Conservation (phyloP, 2,329 filamentous ascomycete genomes). For the Camptophora hylomeconis region DNA sequence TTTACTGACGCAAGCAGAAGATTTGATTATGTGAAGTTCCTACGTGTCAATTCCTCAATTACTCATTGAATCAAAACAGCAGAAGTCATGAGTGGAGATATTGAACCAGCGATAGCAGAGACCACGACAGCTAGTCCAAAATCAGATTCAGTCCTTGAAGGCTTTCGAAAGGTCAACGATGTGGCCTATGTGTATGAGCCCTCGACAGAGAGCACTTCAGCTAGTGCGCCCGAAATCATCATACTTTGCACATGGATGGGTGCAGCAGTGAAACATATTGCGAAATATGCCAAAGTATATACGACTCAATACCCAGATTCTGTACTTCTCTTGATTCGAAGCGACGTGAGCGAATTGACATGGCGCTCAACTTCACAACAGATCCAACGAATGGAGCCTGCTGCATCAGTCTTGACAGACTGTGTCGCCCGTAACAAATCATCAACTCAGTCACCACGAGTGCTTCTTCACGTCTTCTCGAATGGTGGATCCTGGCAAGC, state of each 20-base stretch:
- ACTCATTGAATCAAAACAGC: too few species aligned
- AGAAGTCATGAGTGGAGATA: too few species aligned
- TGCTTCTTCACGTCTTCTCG: slow-evolving; percentile 40
- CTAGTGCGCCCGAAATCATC: slow-evolving; percentile 36
- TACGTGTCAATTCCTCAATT: too few species aligned
- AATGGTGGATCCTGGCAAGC: slow-evolving; percentile 38
- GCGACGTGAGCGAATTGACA: slow-evolving; percentile 26
- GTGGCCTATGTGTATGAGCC: too few species aligned
- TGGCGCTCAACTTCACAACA: slow-evolving; percentile 20
- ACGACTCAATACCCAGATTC: slow-evolving; percentile 33
- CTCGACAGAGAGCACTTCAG: too few species aligned
- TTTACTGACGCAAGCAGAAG: too few species aligned
- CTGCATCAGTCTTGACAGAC: slow-evolving; percentile 27
- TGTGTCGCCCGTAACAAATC: slow-evolving; percentile 7
- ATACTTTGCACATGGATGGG: slow-evolving; percentile 40
- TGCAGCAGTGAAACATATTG: slow-evolving; percentile 36
- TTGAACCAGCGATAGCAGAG: too few species aligned
- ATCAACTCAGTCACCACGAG: slow-evolving; percentile 20
- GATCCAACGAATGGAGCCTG: slow-evolving; percentile 26
- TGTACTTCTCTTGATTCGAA: slow-evolving; percentile 35
- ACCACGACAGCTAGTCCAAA: too few species aligned
- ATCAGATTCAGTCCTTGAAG: too few species aligned
- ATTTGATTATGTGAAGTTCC: too few species aligned
- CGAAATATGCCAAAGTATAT: slow-evolving; percentile 38
- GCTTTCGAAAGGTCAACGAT: too few species aligned